Percentiles rank a stretch among this genome's conserved stretches.
Evolutionary conservation across 1,284 basidiomycete genomes (phyloP).

Genomic region (Ganoderma sinense): DNA sequence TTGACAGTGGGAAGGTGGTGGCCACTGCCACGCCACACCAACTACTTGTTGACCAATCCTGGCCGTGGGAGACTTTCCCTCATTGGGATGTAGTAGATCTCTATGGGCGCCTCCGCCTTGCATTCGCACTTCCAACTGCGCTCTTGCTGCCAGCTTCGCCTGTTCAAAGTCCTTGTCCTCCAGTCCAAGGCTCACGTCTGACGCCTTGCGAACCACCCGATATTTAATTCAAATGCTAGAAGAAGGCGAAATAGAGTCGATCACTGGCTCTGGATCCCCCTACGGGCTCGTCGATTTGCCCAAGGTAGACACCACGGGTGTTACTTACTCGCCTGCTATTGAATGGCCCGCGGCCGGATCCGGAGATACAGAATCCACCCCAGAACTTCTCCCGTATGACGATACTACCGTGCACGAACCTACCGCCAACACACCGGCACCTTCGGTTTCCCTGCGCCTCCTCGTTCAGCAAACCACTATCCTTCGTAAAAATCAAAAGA

Average conservation of each 20-base stretch:
- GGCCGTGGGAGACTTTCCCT: slow-evolving; percentile 26
- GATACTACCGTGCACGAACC: not conserved
- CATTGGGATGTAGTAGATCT: slow-evolving; percentile 24
- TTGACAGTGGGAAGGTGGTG: slow-evolving; percentile 4
- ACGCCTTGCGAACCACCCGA: not conserved
- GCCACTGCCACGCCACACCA: slow-evolving; percentile 29
- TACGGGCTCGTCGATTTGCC: not conserved
- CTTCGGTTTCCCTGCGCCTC: slow-evolving; percentile 56
- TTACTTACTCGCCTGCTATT: slow-evolving; percentile 54
- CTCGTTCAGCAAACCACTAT: slow-evolving; percentile 59
- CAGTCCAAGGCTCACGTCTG: not conserved
- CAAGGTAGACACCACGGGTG: slow-evolving; percentile 26
- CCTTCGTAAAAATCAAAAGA: slow-evolving; percentile 54
- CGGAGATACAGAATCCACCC: slow-evolving; percentile 40
- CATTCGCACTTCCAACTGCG: not conserved
- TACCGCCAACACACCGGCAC: slow-evolving; percentile 1
- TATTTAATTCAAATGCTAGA: slow-evolving; percentile 15
- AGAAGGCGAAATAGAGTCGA: slow-evolving; percentile 22
- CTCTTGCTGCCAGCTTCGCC: not conserved
- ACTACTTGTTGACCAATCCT: slow-evolving; percentile 24
- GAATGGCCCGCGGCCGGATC: too few species aligned
- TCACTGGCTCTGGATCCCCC: not conserved
- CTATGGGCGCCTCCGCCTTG: slow-evolving; percentile 16
- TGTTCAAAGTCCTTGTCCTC: not conserved
- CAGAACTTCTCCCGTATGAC: slow-evolving; percentile 2